Evolutionary conservation across 768 basidiomycete genomes (phyloP).

Genomic region (Cystofilobasidium ferigula): DNA sequence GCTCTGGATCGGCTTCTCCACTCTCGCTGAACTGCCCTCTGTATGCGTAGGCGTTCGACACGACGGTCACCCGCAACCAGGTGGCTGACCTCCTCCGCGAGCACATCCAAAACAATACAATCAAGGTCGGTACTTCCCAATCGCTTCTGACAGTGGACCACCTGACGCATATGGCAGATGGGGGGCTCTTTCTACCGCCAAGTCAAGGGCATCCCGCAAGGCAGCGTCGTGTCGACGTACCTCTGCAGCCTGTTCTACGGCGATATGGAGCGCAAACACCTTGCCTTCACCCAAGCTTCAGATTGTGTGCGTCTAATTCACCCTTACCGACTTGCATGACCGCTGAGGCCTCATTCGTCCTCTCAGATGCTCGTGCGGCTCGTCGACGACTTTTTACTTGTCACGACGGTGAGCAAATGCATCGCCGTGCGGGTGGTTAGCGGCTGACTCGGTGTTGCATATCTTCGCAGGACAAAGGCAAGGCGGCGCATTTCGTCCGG

Average conservation of each 20-base stretch:
- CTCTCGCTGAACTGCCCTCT: not conserved
- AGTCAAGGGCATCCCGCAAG: slow-evolving; percentile 90
- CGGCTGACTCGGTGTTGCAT: not conserved
- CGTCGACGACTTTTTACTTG: slow-evolving; percentile 88
- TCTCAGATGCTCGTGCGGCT: slow-evolving; percentile 63
- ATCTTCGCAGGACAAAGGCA: slow-evolving; percentile 1
- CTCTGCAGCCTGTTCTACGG: slow-evolving; percentile 86
- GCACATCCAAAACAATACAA: slow-evolving; percentile 84
- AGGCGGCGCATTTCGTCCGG: slow-evolving; percentile 20
- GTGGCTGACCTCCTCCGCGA: slow-evolving; percentile 52
- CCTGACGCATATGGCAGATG: slow-evolving; percentile 48
- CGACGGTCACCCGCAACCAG: not conserved
- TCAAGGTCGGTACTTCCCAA: slow-evolving; percentile 50
- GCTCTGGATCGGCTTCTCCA: not conserved
- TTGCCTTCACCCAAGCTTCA: slow-evolving; percentile 46
- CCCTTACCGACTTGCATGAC: not conserved
- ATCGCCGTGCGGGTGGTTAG: not conserved
- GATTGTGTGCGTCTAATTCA: slow-evolving; percentile 49
- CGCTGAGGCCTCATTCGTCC: not conserved
- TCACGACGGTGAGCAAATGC: no score
- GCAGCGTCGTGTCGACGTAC: slow-evolving; percentile 86
- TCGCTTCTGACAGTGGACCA: not conserved
- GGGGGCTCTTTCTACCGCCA: slow-evolving; percentile 72
- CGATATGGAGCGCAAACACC: slow-evolving; percentile 59
- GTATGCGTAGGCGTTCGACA: slow-evolving; percentile 45